These are phyloP conservation scores for Viola odorata DNA, from an alignment of 345 rosid genomes.

Conservation along the genomic window DNA sequence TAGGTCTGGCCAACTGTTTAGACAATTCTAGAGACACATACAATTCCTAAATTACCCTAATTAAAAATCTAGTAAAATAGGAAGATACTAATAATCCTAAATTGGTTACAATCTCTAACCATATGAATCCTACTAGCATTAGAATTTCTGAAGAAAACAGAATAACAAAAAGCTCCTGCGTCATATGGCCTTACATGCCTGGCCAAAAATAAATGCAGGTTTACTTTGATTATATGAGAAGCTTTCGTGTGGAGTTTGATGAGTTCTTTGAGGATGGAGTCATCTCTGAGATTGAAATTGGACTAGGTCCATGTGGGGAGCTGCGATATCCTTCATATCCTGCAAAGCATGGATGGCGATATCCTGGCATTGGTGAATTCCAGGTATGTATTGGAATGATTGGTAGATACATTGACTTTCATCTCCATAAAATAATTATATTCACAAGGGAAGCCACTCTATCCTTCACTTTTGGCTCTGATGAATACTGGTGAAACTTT, in stretches of 20 bases:
- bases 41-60: too few species aligned
- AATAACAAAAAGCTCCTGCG: too few species aligned
- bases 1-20: too few species aligned
- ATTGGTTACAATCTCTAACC: too few species aligned
- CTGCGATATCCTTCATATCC: constrained; percentile 91
- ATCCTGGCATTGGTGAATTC: constrained; percentile 97
- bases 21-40: too few species aligned
- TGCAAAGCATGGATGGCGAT: constrained; percentile 97
- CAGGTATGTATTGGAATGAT: constrained; percentile 49
- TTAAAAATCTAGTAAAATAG: too few species aligned
- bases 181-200: too few species aligned
- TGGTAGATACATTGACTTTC: constrained; percentile 2
- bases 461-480: too few species aligned
- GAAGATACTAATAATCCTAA: neutral
- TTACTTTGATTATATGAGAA: constrained; percentile 96
- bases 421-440: neutral
- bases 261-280: constrained; percentile 65
- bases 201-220: constrained; percentile 39
- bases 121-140: too few species aligned
- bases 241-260: constrained; percentile 81
- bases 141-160: too few species aligned
- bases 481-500: too few species aligned
- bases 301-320: constrained; percentile 97
- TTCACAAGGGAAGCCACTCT: too few species aligned
- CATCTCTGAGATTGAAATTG: constrained; percentile 78